A percentile compares a stretch with the other conserved stretches of the same genome.
These are phyloP conservation scores for Rheum nobile DNA, from an alignment of 148 eudicot genomes.

Conservation along the genomic window DNA sequence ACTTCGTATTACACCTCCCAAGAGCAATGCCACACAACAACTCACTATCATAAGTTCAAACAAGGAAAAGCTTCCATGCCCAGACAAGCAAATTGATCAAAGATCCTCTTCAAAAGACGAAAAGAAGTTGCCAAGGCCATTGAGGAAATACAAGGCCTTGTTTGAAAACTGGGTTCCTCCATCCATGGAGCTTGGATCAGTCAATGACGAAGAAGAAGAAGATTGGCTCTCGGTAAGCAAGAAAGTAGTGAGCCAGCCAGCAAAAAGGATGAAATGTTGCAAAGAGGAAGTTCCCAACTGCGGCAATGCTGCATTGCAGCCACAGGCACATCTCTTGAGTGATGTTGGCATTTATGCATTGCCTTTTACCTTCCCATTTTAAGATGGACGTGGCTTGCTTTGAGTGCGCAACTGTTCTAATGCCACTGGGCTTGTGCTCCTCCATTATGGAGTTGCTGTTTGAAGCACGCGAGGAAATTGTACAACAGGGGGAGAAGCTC, in stretches of 20 bases:
- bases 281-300: slow-evolving; percentile 2
- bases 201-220: slow-evolving; percentile 28
- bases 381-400: not conserved
- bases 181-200: not conserved
- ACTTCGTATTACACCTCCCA: not conserved
- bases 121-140: not conserved
- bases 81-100: not conserved
- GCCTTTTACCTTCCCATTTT: slow-evolving; percentile 47
- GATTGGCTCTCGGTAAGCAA: slow-evolving; percentile 37
- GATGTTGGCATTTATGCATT: slow-evolving; percentile 37
- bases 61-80: slow-evolving; percentile 4
- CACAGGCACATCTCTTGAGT: slow-evolving; percentile 29
- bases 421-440: not conserved
- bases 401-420: not conserved
- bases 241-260: not conserved
- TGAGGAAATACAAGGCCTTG: slow-evolving; percentile 19
- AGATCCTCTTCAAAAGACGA: not conserved
- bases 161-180: slow-evolving; percentile 26
- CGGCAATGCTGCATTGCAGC: slow-evolving; percentile 17
- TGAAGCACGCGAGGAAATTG: not conserved
- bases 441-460: not conserved
- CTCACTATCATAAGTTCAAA: not conserved
- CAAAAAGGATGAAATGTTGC: slow-evolving; percentile 4
- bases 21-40: not conserved
- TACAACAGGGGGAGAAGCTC: slow-evolving; percentile 6